Conservation (phyloP, 2,329 filamentous ascomycete genomes). For the Metarhizium sp. region DNA sequence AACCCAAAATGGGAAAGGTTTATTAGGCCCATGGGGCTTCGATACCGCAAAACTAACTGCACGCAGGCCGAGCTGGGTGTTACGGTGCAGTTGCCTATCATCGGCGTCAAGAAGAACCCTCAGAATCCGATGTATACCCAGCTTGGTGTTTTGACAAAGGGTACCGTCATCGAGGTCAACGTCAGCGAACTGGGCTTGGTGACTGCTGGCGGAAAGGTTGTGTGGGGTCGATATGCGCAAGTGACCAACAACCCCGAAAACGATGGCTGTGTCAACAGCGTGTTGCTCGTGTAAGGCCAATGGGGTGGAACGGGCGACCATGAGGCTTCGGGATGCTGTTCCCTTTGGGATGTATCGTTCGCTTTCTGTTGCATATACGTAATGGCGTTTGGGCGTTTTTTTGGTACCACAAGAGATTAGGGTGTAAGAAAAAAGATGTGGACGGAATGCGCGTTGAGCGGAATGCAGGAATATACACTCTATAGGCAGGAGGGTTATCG, state of each 20-base stretch:
- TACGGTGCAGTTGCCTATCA: slow-evolving; percentile 78
- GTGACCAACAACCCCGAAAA: slow-evolving; percentile 39
- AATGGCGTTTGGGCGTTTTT: slow-evolving; percentile 18
- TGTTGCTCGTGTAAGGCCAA: slow-evolving; percentile 20
- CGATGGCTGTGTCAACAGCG: slow-evolving; percentile 35
- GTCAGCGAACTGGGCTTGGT: slow-evolving; percentile 85
- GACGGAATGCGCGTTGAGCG: not conserved
- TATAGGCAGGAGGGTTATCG: not conserved
- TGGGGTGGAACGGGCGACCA: not conserved
- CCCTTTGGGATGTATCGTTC: not conserved
- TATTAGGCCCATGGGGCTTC: slow-evolving; percentile 39
- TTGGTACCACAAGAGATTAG: slow-evolving; percentile 2
- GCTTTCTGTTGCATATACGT: slow-evolving; percentile 13
- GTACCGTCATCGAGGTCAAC: slow-evolving; percentile 78
- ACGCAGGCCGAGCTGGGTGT: slow-evolving; percentile 72
- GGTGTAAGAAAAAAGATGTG: not conserved
- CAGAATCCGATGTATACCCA: slow-evolving; percentile 89
- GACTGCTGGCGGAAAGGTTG: slow-evolving; percentile 84
- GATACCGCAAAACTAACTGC: slow-evolving; percentile 44
- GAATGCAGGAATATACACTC: not conserved
- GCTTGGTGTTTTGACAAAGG: slow-evolving; percentile 80
- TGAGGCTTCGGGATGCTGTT: not conserved
- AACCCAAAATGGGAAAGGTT: slow-evolving; percentile 69
- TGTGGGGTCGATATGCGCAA: slow-evolving; percentile 74
- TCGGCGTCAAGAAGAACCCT: slow-evolving; percentile 58